A percentile compares a stretch with the other conserved stretches of the same genome.
These are phyloP conservation scores for Boletellus sp. DNA, from an alignment of 768 basidiomycete genomes.

Conservation along the genomic window DNA sequence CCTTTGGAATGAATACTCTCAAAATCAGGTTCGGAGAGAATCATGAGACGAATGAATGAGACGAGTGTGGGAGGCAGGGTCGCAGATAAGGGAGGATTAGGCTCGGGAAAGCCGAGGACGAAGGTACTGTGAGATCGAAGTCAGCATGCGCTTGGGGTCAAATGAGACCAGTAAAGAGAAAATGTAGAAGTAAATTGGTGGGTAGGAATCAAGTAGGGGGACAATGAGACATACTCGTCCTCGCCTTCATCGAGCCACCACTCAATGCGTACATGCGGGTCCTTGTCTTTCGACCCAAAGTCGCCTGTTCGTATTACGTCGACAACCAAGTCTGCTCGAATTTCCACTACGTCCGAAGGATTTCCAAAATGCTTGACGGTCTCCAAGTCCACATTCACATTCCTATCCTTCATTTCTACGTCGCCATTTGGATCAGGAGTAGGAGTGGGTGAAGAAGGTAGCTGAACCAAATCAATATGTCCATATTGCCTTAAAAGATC, in stretches of 20 bases:
- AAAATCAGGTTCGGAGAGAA: conserved; percentile 57
- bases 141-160: not conserved
- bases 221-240: conserved; percentile 65
- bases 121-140: conserved; percentile 3
- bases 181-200: not conserved
- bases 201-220: not conserved
- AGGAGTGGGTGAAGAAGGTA: conserved; percentile 31
- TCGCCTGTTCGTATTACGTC: conserved; percentile 28
- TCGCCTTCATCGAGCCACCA: conserved; percentile 92
- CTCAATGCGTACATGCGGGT: conserved; percentile 54
- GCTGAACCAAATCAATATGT: conserved; percentile 74
- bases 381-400: conserved; percentile 16
- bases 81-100: conserved; percentile 56
- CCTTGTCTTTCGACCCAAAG: conserved; percentile 9
- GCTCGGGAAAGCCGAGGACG: conserved; percentile 5
- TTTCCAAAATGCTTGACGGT: conserved; percentile 46
- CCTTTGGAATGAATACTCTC: conserved; percentile 54
- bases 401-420: conserved; percentile 10
- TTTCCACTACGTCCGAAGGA: conserved; percentile 75
- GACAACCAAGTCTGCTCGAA: conserved; percentile 69
- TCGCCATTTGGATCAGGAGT: conserved; percentile 2
- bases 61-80: conserved; percentile 55
- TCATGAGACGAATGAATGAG: conserved; percentile 63
- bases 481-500: conserved; percentile 94
- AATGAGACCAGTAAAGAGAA: not conserved